Percentiles rank a stretch among this genome's conserved stretches.
Conservation (phyloP, 371 early-diverging fungal species). For the Mortierella sp. region DNA sequence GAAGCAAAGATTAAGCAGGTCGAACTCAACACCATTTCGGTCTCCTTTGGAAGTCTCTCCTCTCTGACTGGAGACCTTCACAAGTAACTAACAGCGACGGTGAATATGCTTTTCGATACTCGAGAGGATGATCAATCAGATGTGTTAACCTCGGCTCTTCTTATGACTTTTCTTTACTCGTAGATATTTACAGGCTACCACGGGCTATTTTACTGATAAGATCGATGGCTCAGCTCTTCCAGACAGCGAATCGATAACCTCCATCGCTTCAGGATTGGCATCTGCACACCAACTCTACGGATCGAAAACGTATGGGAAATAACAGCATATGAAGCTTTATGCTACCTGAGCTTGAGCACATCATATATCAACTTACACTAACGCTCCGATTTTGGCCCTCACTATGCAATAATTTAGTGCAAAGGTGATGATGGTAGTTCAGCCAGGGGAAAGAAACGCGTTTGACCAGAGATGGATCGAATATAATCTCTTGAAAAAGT, state of each 20-base stretch:
- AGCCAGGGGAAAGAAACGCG: conserved; percentile 93
- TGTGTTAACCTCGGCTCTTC: no score
- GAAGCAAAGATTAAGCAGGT: conserved; percentile 87
- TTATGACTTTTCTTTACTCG: neutral
- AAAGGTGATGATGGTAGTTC: conserved; percentile 89
- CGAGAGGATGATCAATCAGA: no score
- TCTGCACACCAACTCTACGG: conserved; percentile 85
- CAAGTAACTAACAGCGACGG: conserved; percentile 61
- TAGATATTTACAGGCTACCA: conserved; percentile 71
- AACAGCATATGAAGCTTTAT: neutral
- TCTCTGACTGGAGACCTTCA: conserved; percentile 83
- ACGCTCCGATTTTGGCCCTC: neutral
- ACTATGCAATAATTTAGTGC: conserved; percentile 64
- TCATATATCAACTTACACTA: neutral
- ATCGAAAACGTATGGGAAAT: conserved; percentile 68
- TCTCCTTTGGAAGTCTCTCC: conserved; percentile 92
- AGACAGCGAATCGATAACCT: conserved; percentile 75
- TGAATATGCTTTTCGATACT: no score
- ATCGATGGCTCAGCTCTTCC: conserved; percentile 74
- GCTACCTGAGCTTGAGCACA: no score
- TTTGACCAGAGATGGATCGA: conserved; percentile 97
- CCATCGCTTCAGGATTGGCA: conserved; percentile 85
- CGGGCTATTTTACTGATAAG: conserved; percentile 65
- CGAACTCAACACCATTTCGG: conserved; percentile 96
- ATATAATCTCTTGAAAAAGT: conserved; percentile 82